These are phyloP conservation scores for Anacardium occidentale DNA, from an alignment of 345 rosid species.

Conservation along the genomic window DNA sequence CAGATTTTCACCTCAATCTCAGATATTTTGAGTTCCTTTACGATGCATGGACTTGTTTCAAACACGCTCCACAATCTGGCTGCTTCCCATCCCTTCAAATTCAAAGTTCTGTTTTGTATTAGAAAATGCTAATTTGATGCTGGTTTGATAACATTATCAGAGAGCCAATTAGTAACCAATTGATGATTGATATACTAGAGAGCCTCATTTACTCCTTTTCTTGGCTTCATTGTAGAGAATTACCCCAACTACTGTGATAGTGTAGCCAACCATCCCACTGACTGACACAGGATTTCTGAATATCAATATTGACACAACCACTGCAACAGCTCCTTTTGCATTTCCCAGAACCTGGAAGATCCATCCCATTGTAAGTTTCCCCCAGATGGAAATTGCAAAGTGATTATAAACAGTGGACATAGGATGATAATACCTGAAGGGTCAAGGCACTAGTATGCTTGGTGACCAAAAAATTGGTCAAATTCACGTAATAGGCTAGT, in stretches of 20 bases:
- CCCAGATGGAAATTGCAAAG: not conserved
- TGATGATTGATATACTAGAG: too few relatives aligned
- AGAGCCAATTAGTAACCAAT: too few relatives aligned
- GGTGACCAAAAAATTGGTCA: constrained; percentile 47
- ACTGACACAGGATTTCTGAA: constrained; percentile 45
- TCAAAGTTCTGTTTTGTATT: not conserved
- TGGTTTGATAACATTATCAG: too few relatives aligned
- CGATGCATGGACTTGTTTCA: too few relatives aligned
- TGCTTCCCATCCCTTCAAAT: too few relatives aligned
- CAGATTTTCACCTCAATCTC: too few relatives aligned
- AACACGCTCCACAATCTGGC: too few relatives aligned
- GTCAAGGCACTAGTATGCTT: constrained; percentile 54
- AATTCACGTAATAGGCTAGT: constrained; percentile 44
- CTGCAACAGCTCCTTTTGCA: constrained; percentile 48
- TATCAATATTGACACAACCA: constrained; percentile 39
- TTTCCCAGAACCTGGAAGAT: constrained; percentile 42
- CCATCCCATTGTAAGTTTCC: not conserved
- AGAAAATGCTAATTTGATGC: too few relatives aligned
- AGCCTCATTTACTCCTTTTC: constrained; percentile 31
- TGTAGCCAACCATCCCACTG: constrained; percentile 46
- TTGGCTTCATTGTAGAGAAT: constrained; percentile 46
- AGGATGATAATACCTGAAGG: constrained; percentile 36
- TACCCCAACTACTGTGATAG: constrained; percentile 40
- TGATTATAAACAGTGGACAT: not conserved
- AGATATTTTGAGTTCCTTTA: too few relatives aligned